Evolutionary conservation across 345 rosid genomes (phyloP).

Genomic region (Combretum micranthum): DNA sequence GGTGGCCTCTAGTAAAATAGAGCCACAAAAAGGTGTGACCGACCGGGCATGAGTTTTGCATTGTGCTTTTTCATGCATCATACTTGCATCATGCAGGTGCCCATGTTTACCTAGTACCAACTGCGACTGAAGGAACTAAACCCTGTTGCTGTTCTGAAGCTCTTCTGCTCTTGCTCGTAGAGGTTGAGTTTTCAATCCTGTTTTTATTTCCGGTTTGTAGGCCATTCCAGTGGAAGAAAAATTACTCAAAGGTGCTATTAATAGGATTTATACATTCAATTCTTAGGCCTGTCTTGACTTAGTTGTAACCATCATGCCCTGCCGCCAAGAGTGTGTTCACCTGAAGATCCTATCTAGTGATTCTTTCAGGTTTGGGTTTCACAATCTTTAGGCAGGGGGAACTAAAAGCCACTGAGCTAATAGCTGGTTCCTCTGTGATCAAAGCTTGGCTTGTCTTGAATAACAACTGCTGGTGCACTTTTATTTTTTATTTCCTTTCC

Average conservation of each 20-base stretch:
- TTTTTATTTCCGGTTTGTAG: conserved; percentile 15
- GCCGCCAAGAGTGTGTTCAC: too few species aligned
- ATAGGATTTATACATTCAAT: conserved; percentile 3
- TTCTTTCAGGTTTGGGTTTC: too few species aligned
- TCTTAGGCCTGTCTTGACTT: not conserved
- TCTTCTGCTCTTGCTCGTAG: conserved; percentile 22
- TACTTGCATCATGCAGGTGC: conserved; percentile 22
- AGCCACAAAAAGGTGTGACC: conserved; percentile 2
- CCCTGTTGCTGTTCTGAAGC: conserved; percentile 20
- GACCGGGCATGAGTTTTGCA: conserved; percentile 9
- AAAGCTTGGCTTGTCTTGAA: too few species aligned
- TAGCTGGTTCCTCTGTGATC: too few species aligned
- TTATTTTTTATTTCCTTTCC: too few species aligned
- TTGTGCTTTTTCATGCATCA: conserved; percentile 19
- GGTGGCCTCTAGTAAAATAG: conserved; percentile 6
- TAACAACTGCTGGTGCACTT: too few species aligned
- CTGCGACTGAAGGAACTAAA: conserved; percentile 20
- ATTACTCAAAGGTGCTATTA: conserved; percentile 7
- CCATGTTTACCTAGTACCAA: conserved; percentile 13
- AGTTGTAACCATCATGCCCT: too few species aligned
- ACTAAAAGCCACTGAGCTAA: too few species aligned
- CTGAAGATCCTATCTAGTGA: too few species aligned
- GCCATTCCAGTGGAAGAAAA: conserved; percentile 15
- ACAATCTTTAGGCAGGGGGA: too few species aligned
- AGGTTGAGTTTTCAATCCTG: conserved; percentile 18